Conservation (phyloP, 2,329 filamentous ascomycete genomes). For the Pseudogymnoascus sp. region DNA sequence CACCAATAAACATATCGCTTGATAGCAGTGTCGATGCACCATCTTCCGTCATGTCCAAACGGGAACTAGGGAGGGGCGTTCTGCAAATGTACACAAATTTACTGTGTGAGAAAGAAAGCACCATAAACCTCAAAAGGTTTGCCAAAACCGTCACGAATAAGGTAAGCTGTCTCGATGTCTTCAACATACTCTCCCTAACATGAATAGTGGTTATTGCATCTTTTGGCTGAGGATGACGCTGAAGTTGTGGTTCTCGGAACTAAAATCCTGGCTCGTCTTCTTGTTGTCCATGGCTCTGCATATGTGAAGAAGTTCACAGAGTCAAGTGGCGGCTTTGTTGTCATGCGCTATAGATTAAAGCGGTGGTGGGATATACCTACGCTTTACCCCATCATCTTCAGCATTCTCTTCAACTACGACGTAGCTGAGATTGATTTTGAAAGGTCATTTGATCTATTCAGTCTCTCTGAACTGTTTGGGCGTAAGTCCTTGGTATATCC, state of each 20-base stretch:
- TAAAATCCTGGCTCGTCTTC: constrained; percentile 74
- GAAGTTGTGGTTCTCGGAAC: constrained; percentile 73
- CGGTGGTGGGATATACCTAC: constrained; percentile 82
- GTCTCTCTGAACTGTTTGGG: constrained; percentile 66
- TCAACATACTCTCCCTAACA: constrained; percentile 24
- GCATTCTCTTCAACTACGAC: constrained; percentile 79
- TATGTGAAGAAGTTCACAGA: constrained; percentile 77
- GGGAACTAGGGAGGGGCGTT: constrained; percentile 65
- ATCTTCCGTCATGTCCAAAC: constrained; percentile 46
- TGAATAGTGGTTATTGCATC: constrained; percentile 75
- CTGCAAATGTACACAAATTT: constrained; percentile 70
- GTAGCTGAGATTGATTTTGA: constrained; percentile 67
- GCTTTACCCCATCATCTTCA: constrained; percentile 82
- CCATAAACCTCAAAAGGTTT: constrained; percentile 71
- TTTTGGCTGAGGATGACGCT: constrained; percentile 78
- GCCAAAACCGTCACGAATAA: constrained; percentile 93
- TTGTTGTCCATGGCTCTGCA: constrained; percentile 70
- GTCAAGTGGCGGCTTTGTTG: constrained; percentile 72
- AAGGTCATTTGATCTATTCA: constrained; percentile 64
- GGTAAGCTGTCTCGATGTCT: constrained; percentile 40
- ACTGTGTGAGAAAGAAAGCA: constrained; percentile 64
- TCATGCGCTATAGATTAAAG: constrained; percentile 74
- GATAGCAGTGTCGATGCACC: constrained; percentile 27
- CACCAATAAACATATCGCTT: constrained; percentile 21
- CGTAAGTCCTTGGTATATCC: constrained; percentile 62